Evolutionary conservation across 108 stramenopile species (phyloP).

Genomic region (Schizochytrium sp.): DNA sequence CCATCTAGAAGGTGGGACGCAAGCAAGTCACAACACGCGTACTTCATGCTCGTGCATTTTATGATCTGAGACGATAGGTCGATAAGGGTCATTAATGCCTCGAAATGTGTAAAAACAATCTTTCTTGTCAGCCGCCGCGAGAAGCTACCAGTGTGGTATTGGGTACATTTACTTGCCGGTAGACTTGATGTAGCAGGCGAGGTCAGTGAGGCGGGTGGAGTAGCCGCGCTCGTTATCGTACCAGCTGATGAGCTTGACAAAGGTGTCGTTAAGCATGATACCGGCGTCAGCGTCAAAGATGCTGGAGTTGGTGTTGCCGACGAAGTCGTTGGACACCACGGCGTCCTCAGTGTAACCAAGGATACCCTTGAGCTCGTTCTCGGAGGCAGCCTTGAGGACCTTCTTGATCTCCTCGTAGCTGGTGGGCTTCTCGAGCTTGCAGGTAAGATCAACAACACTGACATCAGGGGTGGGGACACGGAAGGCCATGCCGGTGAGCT

Average conservation of each 20-base stretch:
- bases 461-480: conserved; percentile 99
- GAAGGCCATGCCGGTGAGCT: conserved; percentile 99
- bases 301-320: conserved; percentile 91
- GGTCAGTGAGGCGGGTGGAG: conserved; percentile 78
- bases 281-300: conserved; percentile 99
- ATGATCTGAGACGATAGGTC: too few relatives aligned
- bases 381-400: conserved; percentile 87
- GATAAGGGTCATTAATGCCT: too few relatives aligned
- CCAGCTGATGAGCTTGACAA: conserved; percentile 83
- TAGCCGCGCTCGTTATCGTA: conserved; percentile 85
- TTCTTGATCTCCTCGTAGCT: conserved; percentile 98
- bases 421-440: conserved; percentile 85
- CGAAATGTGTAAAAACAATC: too few relatives aligned
- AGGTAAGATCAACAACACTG: conserved; percentile 97
- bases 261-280: conserved; percentile 82
- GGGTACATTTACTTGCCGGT: conserved; percentile 52
- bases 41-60: too few relatives aligned
- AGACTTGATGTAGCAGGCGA: conserved; percentile 92
- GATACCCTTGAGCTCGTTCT: conserved; percentile 96
- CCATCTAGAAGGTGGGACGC: too few relatives aligned
- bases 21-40: too few relatives aligned
- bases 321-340: conserved; percentile 96
- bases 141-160: not conserved
- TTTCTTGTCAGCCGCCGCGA: not conserved
- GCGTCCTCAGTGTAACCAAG: conserved; percentile 99